A percentile compares a stretch with the other conserved stretches of the same genome.
These are phyloP conservation scores for Pythium sp. DNA, from an alignment of 352 stramenopile species.

Conservation along the genomic window DNA sequence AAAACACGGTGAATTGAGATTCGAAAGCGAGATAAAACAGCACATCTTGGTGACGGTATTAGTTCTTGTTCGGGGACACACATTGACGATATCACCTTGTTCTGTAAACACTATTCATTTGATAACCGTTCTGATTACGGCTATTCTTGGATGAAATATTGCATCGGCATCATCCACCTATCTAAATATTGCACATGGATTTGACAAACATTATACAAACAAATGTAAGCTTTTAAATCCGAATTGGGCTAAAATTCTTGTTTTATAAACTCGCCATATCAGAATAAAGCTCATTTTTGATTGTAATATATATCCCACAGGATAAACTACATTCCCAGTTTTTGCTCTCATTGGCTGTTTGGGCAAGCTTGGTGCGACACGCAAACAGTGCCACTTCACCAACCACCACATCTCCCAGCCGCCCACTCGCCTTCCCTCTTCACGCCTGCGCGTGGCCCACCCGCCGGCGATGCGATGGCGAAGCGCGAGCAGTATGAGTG, in stretches of 20 bases:
- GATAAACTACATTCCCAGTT: background rate
- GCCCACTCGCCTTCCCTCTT: background rate
- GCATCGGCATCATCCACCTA: background rate
- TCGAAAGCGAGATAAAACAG: background rate
- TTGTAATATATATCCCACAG: background rate
- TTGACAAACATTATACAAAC: background rate
- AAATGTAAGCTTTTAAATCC: background rate
- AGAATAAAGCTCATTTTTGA: background rate
- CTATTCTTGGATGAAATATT: background rate
- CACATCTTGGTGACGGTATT: background rate
- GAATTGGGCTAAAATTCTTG: background rate
- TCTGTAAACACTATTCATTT: background rate
- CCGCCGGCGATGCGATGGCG: background rate
- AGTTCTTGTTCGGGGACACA: background rate
- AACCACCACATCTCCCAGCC: background rate
- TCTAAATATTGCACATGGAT: background rate
- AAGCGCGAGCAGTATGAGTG: constrained; percentile 10
- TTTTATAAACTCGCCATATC: background rate
- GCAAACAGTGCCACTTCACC: background rate
- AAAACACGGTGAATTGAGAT: background rate
- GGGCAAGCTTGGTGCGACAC: background rate
- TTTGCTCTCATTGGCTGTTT: background rate
- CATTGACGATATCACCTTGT: background rate
- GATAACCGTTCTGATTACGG: background rate
- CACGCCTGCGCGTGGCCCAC: background rate